These are phyloP conservation scores for Floccularia luteovirens DNA, from an alignment of 768 basidiomycete genomes.

Conservation along the genomic window DNA sequence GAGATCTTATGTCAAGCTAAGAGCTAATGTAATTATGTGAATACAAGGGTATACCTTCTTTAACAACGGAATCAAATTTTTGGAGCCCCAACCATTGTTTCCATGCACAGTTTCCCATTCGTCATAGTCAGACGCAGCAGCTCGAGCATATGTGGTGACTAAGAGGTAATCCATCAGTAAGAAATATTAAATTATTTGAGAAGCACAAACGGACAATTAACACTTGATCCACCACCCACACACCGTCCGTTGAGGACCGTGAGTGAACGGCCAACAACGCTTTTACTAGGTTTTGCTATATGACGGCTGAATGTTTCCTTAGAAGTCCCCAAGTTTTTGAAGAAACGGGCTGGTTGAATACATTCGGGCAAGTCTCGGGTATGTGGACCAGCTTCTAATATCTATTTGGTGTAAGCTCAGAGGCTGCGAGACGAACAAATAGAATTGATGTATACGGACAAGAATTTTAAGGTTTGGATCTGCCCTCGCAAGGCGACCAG, in stretches of 20 bases:
- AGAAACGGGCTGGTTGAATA: conserved; percentile 45
- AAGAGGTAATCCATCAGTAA: neutral
- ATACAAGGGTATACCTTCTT: conserved; percentile 39
- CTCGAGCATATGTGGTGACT: conserved; percentile 52
- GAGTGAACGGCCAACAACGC: conserved; percentile 31
- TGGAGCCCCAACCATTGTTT: conserved; percentile 57
- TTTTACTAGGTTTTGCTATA: conserved; percentile 31
- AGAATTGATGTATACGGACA: conserved; percentile 15
- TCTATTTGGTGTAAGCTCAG: conserved; percentile 12
- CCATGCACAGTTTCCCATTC: conserved; percentile 46
- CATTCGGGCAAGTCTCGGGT: conserved; percentile 37
- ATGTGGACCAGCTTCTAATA: conserved; percentile 53
- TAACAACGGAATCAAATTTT: conserved; percentile 47
- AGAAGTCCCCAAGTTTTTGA: conserved; percentile 28
- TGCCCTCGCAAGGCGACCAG: conserved; percentile 44
- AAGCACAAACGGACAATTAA: conserved; percentile 39
- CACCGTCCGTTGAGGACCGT: conserved; percentile 39
- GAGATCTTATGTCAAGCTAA: neutral
- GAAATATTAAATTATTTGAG: neutral
- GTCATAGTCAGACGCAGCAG: conserved; percentile 57
- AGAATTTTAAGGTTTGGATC: conserved; percentile 51
- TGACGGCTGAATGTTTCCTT: conserved; percentile 38
- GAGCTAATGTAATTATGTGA: neutral
- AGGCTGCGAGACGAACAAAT: neutral
- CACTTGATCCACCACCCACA: conserved; percentile 55